Conservation (phyloP, 2,329 filamentous ascomycete genomes). For the Hirsutella minnesotensis region DNA sequence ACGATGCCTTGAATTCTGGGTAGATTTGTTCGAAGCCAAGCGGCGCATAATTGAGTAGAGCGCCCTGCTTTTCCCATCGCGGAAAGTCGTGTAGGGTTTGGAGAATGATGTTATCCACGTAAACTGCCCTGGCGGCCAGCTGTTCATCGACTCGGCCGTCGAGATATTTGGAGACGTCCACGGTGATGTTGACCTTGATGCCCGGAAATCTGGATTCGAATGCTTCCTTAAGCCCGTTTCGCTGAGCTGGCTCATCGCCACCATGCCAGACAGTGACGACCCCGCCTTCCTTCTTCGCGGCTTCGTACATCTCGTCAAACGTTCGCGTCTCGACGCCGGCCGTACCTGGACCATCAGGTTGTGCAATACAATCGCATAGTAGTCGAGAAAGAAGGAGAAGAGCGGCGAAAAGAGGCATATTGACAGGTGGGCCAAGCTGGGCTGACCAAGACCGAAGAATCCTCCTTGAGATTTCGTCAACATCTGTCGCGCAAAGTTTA, state of each 20-base stretch:
- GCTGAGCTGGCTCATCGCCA: conserved; percentile 31
- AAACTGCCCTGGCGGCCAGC: conserved; percentile 23
- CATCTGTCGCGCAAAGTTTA: no score
- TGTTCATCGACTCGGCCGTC: conserved; percentile 33
- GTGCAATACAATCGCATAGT: no score
- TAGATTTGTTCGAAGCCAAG: conserved; percentile 30
- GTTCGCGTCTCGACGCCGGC: conserved; percentile 26
- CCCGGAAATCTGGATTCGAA: conserved; percentile 36
- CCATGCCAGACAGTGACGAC: conserved; percentile 35
- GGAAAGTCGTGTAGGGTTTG: conserved; percentile 41
- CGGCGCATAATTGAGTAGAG: conserved; percentile 36
- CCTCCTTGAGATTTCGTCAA: no score
- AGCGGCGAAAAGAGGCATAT: no score
- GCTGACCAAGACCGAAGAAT: no score
- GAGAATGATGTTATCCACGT: conserved; percentile 33
- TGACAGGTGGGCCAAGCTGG: no score
- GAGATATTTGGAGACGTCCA: conserved; percentile 45
- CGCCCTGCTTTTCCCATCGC: conserved; percentile 35
- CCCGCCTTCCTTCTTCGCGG: conserved; percentile 33
- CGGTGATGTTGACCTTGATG: conserved; percentile 39
- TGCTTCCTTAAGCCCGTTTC: conserved; percentile 24
- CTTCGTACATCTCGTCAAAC: conserved; percentile 36
- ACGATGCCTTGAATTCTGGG: conserved; percentile 26
- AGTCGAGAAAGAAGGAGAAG: no score
- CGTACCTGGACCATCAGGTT: no score